Evolutionary conservation across 108 stramenopile genomes (phyloP).

Genomic region (Cyclotella cryptica): DNA sequence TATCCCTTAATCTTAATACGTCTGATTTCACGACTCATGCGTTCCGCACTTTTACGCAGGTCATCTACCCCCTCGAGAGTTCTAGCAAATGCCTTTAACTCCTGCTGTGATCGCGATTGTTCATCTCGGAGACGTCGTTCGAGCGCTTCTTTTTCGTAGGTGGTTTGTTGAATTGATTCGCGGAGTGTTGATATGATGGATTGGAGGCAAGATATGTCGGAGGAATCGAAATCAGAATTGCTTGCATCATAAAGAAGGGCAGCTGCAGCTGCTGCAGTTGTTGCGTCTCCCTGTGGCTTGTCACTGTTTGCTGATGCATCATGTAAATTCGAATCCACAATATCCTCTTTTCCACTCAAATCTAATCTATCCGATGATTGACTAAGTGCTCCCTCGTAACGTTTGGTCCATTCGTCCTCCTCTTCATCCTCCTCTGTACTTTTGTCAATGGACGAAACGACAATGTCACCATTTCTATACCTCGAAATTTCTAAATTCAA

Average conservation of each 20-base stretch:
- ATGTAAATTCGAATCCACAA: neutral
- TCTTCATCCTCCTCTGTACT: slow-evolving; percentile 8
- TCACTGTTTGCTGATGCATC: neutral
- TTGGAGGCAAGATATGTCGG: slow-evolving; percentile 35
- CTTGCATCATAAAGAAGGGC: neutral
- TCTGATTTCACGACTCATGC: slow-evolving; percentile 37
- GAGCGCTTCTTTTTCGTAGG: slow-evolving; percentile 29
- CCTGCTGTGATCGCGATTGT: slow-evolving; percentile 33
- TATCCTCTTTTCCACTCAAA: too few relatives aligned
- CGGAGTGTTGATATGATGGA: slow-evolving; percentile 40
- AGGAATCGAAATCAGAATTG: slow-evolving; percentile 1
- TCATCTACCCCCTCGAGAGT: slow-evolving; percentile 48
- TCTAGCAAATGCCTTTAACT: slow-evolving; percentile 39
- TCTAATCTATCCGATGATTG: neutral
- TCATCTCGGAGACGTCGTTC: slow-evolving; percentile 37
- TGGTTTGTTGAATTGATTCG: slow-evolving; percentile 30
- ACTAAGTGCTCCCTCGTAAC: neutral
- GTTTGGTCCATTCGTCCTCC: slow-evolving; percentile 7
- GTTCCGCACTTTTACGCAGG: slow-evolving; percentile 34
- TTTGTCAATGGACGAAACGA: neutral
- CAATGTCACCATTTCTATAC: neutral
- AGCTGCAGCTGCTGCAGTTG: neutral
- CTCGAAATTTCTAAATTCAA: slow-evolving; percentile 31
- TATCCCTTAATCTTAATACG: slow-evolving; percentile 50
- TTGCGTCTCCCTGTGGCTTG: too few relatives aligned